A percentile compares a stretch with the other conserved stretches of the same genome.
Evolutionary conservation across 352 stramenopile species (phyloP).

Genomic region (Globisporangium radiosum): DNA sequence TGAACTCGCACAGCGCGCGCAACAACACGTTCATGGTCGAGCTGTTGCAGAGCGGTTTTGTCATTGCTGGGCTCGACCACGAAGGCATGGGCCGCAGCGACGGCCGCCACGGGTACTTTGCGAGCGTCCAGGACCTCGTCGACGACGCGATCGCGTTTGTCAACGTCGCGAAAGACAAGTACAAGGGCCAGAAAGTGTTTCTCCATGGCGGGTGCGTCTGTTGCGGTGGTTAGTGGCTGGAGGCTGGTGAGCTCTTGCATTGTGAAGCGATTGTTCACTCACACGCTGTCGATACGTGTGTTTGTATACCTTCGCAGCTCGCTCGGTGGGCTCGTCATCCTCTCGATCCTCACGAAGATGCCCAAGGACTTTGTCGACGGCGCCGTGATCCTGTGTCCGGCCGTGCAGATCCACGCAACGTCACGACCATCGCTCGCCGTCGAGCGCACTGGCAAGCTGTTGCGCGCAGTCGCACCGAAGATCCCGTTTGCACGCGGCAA

Average conservation of each 20-base stretch:
- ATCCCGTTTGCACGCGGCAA: constrained; percentile 55
- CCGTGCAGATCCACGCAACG: constrained; percentile 55
- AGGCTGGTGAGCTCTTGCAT: no score
- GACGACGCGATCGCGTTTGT: constrained; percentile 68
- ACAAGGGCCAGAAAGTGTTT: constrained; percentile 63
- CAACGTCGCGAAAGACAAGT: constrained; percentile 45
- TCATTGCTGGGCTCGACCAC: constrained; percentile 60
- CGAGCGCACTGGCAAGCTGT: constrained; percentile 39
- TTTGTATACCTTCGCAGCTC: constrained; percentile 29
- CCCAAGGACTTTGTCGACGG: constrained; percentile 49
- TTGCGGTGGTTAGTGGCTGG: neutral
- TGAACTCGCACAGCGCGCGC: constrained; percentile 77
- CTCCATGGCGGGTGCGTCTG: constrained; percentile 50
- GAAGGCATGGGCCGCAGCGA: constrained; percentile 75
- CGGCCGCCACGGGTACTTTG: constrained; percentile 71
- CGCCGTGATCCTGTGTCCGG: constrained; percentile 62
- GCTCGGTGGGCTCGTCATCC: constrained; percentile 57
- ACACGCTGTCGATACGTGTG: neutral
- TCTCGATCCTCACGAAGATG: constrained; percentile 47
- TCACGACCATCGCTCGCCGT: constrained; percentile 39
- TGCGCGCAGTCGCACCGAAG: constrained; percentile 57
- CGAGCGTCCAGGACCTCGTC: constrained; percentile 45
- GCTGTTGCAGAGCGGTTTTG: constrained; percentile 50
- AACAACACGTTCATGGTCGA: constrained; percentile 73
- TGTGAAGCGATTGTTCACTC: neutral